Evolutionary conservation across 1,139 yeast species (phyloP).

Genomic region (Diutina pseudorugosa): DNA sequence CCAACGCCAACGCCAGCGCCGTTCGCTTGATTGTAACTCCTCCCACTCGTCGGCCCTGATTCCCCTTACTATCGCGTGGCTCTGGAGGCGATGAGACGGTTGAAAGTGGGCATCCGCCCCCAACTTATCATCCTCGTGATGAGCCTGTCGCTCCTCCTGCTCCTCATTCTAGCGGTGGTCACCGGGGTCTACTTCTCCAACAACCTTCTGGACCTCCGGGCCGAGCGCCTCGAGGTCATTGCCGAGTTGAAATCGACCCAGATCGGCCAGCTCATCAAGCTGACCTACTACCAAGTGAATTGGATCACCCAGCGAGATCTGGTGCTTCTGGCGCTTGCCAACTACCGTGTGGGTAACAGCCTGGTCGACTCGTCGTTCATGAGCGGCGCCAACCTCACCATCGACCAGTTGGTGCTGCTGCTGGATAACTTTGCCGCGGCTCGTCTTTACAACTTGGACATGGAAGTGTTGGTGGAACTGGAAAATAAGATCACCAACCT

Average conservation of each 20-base stretch:
- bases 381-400: conserved; percentile 24
- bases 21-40: too few relatives aligned
- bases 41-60: background rate
- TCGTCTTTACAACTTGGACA: conserved; percentile 48
- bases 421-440: conserved; percentile 57
- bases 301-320: conserved; percentile 57
- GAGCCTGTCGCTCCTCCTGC: conserved; percentile 63
- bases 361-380: conserved; percentile 26
- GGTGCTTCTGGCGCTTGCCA: conserved; percentile 46
- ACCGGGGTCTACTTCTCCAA: conserved; percentile 70
- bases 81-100: conserved; percentile 6
- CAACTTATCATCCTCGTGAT: conserved; percentile 77
- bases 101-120: conserved; percentile 42
- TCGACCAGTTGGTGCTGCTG: conserved; percentile 51
- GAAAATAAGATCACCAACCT: conserved; percentile 19
- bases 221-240: conserved; percentile 63
- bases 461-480: conserved; percentile 23
- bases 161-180: conserved; percentile 63
- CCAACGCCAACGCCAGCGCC: too few relatives aligned
- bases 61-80: background rate
- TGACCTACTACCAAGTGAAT: conserved; percentile 55
- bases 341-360: conserved; percentile 64
- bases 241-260: conserved; percentile 77
- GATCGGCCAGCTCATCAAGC: conserved; percentile 53
- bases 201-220: conserved; percentile 49